Conservation (phyloP, 176 grass and related monocot species). For the Guadua angustifolia region DNA sequence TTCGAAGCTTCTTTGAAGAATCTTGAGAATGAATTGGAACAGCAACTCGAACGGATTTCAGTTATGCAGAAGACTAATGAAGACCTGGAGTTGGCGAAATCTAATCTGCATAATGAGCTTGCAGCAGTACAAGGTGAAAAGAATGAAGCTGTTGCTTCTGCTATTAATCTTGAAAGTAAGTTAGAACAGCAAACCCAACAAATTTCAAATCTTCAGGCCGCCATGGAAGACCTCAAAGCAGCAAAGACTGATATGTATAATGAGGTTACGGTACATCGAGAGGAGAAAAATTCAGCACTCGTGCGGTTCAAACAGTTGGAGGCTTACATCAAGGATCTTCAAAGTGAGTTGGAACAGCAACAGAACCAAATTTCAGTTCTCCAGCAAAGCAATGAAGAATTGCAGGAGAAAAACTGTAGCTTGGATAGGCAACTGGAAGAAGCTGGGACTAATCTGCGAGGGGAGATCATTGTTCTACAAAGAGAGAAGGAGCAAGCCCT, state of each 20-base stretch:
- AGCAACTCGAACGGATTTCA: conserved; percentile 47
- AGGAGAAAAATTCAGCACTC: conserved; percentile 49
- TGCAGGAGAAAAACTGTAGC: conserved; percentile 45
- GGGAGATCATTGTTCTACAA: conserved; percentile 39
- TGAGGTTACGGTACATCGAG: conserved; percentile 32
- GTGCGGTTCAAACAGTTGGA: conserved; percentile 44
- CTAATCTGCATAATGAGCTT: conserved; percentile 46
- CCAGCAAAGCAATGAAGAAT: conserved; percentile 49
- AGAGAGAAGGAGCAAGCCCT: conserved; percentile 37
- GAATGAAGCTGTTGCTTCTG: conserved; percentile 45
- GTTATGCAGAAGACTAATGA: conserved; percentile 43
- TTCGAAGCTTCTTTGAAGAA: conserved; percentile 54
- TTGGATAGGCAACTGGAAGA: conserved; percentile 55
- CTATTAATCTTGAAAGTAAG: conserved; percentile 48
- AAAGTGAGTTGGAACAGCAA: conserved; percentile 47
- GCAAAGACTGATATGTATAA: conserved; percentile 48
- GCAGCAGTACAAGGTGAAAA: conserved; percentile 40
- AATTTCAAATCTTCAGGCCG: conserved; percentile 53
- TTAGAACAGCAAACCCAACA: conserved; percentile 54
- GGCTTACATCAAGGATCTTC: conserved; percentile 41
- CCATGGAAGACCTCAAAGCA: conserved; percentile 37
- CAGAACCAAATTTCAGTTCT: conserved; percentile 47
- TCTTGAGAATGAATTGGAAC: conserved; percentile 50
- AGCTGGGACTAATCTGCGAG: conserved; percentile 32
- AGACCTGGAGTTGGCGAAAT: conserved; percentile 43